phyloP scores from a whole-genome alignment of 208 protist species.

The Wallacemonas sp. region DNA sequence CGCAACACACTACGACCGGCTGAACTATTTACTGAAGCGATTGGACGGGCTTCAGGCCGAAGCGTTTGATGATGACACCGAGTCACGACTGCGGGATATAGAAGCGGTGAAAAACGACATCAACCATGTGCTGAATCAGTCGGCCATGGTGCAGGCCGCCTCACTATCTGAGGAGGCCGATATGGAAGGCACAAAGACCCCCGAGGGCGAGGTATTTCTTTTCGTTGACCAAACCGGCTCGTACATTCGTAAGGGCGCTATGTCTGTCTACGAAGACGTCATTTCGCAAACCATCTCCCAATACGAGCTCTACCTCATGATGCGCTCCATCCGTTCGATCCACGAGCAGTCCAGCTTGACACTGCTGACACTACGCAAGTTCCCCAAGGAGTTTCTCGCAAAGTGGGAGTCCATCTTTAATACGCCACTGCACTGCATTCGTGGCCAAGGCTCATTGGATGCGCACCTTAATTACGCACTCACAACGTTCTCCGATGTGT shows the following conservation, averaged over 20 bases:
- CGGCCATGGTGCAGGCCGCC: slow-evolving; percentile 24
- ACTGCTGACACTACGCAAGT: slow-evolving; percentile 66
- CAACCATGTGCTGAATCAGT: slow-evolving; percentile 46
- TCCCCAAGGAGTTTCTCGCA: slow-evolving; percentile 54
- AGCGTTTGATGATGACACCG: slow-evolving; percentile 12
- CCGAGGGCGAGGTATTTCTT: slow-evolving; percentile 67
- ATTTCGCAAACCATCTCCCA: slow-evolving; percentile 80
- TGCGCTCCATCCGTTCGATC: slow-evolving; percentile 81
- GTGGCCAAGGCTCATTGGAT: slow-evolving; percentile 75
- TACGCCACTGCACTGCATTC: slow-evolving; percentile 71
- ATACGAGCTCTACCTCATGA: slow-evolving; percentile 84
- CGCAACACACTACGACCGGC: slow-evolving; percentile 15
- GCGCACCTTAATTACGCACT: slow-evolving; percentile 85
- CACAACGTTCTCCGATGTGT: slow-evolving; percentile 34
- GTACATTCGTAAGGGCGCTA: slow-evolving; percentile 59
- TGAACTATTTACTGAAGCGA: slow-evolving; percentile 28
- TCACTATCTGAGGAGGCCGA: slow-evolving; percentile 14
- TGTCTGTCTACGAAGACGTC: slow-evolving; percentile 81
- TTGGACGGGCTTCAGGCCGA: slow-evolving; percentile 22
- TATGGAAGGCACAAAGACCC: slow-evolving; percentile 7
- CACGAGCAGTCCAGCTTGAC: slow-evolving; percentile 63
- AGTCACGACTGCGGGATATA: slow-evolving; percentile 16
- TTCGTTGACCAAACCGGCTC: slow-evolving; percentile 87
- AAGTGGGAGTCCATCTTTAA: slow-evolving; percentile 68
- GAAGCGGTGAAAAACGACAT: slow-evolving; percentile 35